A percentile compares a stretch with the other conserved stretches of the same genome.
These are phyloP conservation scores for Saraca asoca DNA, from an alignment of 331 rosid species.

Conservation along the genomic window DNA sequence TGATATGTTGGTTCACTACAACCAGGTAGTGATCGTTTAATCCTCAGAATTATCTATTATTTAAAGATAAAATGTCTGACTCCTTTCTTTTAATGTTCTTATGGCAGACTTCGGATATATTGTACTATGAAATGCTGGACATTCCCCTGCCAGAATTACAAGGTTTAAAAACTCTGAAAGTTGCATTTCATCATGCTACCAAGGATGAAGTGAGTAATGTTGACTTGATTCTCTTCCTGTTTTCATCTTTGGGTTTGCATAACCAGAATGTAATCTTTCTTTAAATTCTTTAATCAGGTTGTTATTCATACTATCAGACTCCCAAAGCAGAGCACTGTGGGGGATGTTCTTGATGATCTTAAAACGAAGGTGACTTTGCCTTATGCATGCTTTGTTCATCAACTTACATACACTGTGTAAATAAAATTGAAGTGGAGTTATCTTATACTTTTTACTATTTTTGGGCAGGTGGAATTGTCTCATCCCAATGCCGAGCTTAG, in stretches of 20 bases:
- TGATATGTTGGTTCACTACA: slow-evolving; percentile 89
- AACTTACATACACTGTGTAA: slow-evolving; percentile 10
- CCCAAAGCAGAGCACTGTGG: slow-evolving; percentile 87
- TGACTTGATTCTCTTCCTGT: slow-evolving; percentile 17
- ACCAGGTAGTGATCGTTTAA: slow-evolving; percentile 59
- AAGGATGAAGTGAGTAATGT: slow-evolving; percentile 75
- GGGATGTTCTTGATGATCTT: slow-evolving; percentile 82
- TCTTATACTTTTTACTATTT: slow-evolving; percentile 16
- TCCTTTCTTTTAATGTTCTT: slow-evolving; percentile 7
- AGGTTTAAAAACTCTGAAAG: slow-evolving; percentile 89
- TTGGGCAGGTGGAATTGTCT: slow-evolving; percentile 75
- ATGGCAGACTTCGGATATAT: slow-evolving; percentile 78
- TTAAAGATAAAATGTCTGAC: slow-evolving; percentile 29
- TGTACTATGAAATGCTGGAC: slow-evolving; percentile 87
- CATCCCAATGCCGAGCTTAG: slow-evolving; percentile 79
- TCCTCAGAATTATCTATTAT: slow-evolving; percentile 18
- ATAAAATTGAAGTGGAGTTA: background rate
- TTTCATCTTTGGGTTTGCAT: background rate
- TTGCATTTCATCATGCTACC: slow-evolving; percentile 82
- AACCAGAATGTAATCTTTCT: background rate
- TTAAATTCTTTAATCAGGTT: slow-evolving; percentile 51
- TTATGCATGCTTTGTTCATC: slow-evolving; percentile 15
- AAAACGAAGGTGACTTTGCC: slow-evolving; percentile 66
- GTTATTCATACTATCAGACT: slow-evolving; percentile 80
- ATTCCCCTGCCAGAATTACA: slow-evolving; percentile 91